Evolutionary conservation across 768 basidiomycete species (phyloP).

Genomic region (Roridomyces roridus): DNA sequence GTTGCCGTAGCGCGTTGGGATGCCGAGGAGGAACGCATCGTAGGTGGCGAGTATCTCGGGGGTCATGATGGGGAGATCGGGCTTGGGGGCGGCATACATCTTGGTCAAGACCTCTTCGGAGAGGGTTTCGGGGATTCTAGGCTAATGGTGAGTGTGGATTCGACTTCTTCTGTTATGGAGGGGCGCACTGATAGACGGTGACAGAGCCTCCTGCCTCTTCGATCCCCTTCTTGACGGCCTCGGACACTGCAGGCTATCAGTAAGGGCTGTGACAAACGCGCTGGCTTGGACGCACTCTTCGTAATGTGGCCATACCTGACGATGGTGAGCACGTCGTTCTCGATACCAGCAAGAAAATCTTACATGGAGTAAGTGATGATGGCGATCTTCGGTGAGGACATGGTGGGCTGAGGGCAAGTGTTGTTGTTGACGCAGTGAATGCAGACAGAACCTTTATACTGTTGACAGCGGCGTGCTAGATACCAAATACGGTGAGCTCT

Average conservation of each 20-base stretch:
- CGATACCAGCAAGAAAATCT: too few species aligned
- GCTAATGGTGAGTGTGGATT: too few species aligned
- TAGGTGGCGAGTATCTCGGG: slow-evolving; percentile 56
- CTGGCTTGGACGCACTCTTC: slow-evolving; percentile 43
- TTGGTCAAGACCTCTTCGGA: slow-evolving; percentile 59
- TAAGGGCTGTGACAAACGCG: neutral
- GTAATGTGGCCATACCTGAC: slow-evolving; percentile 62
- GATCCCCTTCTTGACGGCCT: slow-evolving; percentile 39
- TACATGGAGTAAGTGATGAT: too few species aligned
- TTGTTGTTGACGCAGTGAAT: too few species aligned
- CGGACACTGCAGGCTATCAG: slow-evolving; percentile 57
- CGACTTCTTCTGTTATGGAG: neutral
- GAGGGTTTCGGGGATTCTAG: slow-evolving; percentile 71
- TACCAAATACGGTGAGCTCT: too few species aligned
- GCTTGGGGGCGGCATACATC: slow-evolving; percentile 68
- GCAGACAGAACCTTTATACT: too few species aligned
- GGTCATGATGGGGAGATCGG: slow-evolving; percentile 61
- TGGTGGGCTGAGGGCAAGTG: too few species aligned
- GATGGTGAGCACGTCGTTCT: too few species aligned
- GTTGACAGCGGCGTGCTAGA: too few species aligned
- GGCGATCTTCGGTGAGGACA: too few species aligned
- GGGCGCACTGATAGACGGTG: slow-evolving; percentile 49
- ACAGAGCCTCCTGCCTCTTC: slow-evolving; percentile 42
- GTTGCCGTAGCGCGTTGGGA: slow-evolving; percentile 83
- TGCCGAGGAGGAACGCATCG: slow-evolving; percentile 76